Percentiles rank a stretch among this genome's conserved stretches.
Conservation (phyloP, 1,284 basidiomycete species). For the Flammula alnicola region DNA sequence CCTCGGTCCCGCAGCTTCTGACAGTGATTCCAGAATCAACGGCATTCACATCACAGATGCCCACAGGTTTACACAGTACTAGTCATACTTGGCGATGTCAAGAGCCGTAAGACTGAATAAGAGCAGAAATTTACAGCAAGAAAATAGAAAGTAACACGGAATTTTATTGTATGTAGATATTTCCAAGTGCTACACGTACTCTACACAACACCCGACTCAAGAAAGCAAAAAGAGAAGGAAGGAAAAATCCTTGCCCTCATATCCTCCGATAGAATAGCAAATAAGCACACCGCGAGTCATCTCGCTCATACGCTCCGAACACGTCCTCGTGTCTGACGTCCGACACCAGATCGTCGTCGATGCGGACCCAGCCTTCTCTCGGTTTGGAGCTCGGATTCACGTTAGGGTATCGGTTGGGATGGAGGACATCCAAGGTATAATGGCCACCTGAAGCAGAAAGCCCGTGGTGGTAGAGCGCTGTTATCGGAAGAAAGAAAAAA, state of each 20-base stretch:
- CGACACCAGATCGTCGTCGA: slow-evolving; percentile 91
- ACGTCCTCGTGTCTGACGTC: slow-evolving; percentile 82
- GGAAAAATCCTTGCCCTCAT: too few relatives aligned
- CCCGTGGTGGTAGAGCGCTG: slow-evolving; percentile 95
- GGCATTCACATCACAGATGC: too few relatives aligned
- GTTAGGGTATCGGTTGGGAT: slow-evolving; percentile 68
- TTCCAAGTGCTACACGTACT: too few relatives aligned
- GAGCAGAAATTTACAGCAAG: too few relatives aligned
- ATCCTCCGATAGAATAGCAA: slow-evolving; percentile 82
- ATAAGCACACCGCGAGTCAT: slow-evolving; percentile 80
- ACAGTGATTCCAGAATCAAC: background rate
- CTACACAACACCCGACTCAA: background rate
- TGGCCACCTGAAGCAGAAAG: slow-evolving; percentile 91
- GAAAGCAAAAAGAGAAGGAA: background rate
- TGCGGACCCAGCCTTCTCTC: slow-evolving; percentile 84
- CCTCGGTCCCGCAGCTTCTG: slow-evolving; percentile 14
- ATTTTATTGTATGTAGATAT: too few relatives aligned
- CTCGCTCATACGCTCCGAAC: slow-evolving; percentile 57
- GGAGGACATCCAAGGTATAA: slow-evolving; percentile 92
- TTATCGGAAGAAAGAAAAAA: slow-evolving; percentile 1
- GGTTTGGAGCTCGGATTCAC: slow-evolving; percentile 25
- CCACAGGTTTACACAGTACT: too few relatives aligned
- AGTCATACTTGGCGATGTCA: too few relatives aligned
- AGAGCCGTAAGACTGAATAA: too few relatives aligned
- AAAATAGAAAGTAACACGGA: too few relatives aligned